Percentiles rank a stretch among this genome's conserved stretches.
Conservation (phyloP, 768 basidiomycete genomes). For the Antrodiella citrinella region DNA sequence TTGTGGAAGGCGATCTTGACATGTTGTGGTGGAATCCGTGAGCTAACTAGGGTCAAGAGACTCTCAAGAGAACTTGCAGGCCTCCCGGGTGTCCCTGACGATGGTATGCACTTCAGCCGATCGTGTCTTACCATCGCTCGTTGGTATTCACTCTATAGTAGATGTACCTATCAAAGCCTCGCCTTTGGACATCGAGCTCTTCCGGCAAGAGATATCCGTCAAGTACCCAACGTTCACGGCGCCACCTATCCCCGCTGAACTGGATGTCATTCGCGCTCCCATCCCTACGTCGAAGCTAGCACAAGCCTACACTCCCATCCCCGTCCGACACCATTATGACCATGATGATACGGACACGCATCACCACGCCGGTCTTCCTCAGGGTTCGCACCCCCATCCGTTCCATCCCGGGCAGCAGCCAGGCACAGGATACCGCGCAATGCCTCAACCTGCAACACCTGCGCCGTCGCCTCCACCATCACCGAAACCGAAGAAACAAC, state of each 20-base stretch:
- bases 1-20: constrained; percentile 92
- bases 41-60: constrained; percentile 74
- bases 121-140: constrained; percentile 1
- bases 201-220: constrained; percentile 83
- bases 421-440: constrained; percentile 33
- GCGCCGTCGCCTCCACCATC: constrained; percentile 81
- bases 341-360: constrained; percentile 62
- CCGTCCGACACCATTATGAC: constrained; percentile 90
- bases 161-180: constrained; percentile 77
- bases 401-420: constrained; percentile 27
- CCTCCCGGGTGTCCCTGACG: constrained; percentile 47
- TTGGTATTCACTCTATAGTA: constrained; percentile 20
- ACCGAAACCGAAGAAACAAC: constrained; percentile 94
- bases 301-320: constrained; percentile 88
- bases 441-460: constrained; percentile 75
- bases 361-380: constrained; percentile 30
- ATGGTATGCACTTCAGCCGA: constrained; percentile 22
- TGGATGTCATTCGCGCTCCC: constrained; percentile 18
- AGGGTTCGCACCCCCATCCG: constrained; percentile 22
- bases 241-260: constrained; percentile 28
- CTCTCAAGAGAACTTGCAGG: constrained; percentile 81
- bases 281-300: constrained; percentile 61
- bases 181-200: constrained; percentile 83
- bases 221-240: constrained; percentile 94
- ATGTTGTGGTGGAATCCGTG: constrained; percentile 89